These are phyloP conservation scores for Blastobotrys serpentis DNA, from an alignment of 1,139 yeast species.

Conservation along the genomic window DNA sequence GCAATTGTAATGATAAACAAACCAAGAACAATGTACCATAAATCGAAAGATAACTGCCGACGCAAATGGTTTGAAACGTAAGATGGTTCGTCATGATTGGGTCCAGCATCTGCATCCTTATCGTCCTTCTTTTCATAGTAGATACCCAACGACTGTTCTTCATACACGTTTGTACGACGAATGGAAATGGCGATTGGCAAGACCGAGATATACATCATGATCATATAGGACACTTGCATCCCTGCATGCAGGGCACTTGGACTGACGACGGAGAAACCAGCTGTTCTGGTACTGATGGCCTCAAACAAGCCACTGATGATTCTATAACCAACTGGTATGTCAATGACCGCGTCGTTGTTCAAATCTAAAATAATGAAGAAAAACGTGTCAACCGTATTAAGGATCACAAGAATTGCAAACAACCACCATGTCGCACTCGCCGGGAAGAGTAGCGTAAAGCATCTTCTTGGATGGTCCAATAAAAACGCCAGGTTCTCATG, in stretches of 20 bases:
- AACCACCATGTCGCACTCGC: constrained; percentile 96
- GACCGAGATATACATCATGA: constrained; percentile 98
- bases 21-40: constrained; percentile 91
- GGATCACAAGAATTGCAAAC: constrained; percentile 62
- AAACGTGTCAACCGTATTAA: constrained; percentile 76
- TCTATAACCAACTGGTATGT: constrained; percentile 63
- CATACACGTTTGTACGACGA: constrained; percentile 95
- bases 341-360: constrained; percentile 44
- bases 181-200: constrained; percentile 94
- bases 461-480: constrained; percentile 94
- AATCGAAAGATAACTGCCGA: constrained; percentile 86
- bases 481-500: constrained; percentile 79
- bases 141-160: constrained; percentile 90
- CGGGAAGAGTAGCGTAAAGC: constrained; percentile 90
- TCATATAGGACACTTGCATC: constrained; percentile 86
- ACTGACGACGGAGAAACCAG: constrained; percentile 78
- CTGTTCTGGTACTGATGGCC: constrained; percentile 90
- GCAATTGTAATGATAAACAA: constrained; percentile 81
- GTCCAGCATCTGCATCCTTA: constrained; percentile 28
- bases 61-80: constrained; percentile 87
- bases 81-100: constrained; percentile 37
- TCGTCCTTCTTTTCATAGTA: constrained; percentile 51
- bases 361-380: constrained; percentile 78
- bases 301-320: constrained; percentile 83
- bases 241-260: constrained; percentile 78